These are phyloP conservation scores for Arachis monticola DNA, from an alignment of 331 rosid species.

Conservation along the genomic window DNA sequence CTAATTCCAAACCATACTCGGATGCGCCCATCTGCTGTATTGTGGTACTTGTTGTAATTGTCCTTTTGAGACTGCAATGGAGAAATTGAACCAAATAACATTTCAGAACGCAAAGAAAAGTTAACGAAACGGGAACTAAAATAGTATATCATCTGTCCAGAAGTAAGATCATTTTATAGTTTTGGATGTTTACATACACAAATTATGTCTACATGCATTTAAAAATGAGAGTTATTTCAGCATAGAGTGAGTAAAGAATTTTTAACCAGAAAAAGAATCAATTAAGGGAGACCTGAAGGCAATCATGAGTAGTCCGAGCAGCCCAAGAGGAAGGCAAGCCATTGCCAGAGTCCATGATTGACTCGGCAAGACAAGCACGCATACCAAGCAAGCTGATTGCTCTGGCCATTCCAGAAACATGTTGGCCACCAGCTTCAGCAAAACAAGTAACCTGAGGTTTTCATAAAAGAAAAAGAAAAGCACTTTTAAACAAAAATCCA, in stretches of 20 bases:
- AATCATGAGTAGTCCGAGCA: conserved; percentile 44
- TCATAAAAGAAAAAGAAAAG: too few species aligned
- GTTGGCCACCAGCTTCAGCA: conserved; percentile 96
- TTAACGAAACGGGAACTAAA: not conserved
- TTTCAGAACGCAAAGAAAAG: not conserved
- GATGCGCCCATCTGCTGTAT: conserved; percentile 80
- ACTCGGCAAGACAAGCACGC: conserved; percentile 82
- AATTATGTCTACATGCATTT: not conserved
- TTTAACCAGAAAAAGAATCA: not conserved
- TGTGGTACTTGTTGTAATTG: conserved; percentile 66
- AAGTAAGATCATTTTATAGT: not conserved
- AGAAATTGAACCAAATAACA: not conserved
- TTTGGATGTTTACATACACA: not conserved
- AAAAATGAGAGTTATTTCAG: too few species aligned
- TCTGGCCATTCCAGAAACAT: conserved; percentile 76
- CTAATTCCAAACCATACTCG: conserved; percentile 89
- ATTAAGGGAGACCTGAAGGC: conserved; percentile 42
- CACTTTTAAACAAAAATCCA: too few species aligned
- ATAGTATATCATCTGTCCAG: not conserved
- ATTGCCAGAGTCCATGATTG: conserved; percentile 79
- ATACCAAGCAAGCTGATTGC: conserved; percentile 72
- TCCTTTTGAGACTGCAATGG: conserved; percentile 58
- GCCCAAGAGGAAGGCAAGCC: conserved; percentile 73
- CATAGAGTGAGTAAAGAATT: not conserved
- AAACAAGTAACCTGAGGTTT: conserved; percentile 74